A percentile compares a stretch with the other conserved stretches of the same genome.
Conservation (phyloP, 768 basidiomycete species). For the Rhizopogon roseolus region DNA sequence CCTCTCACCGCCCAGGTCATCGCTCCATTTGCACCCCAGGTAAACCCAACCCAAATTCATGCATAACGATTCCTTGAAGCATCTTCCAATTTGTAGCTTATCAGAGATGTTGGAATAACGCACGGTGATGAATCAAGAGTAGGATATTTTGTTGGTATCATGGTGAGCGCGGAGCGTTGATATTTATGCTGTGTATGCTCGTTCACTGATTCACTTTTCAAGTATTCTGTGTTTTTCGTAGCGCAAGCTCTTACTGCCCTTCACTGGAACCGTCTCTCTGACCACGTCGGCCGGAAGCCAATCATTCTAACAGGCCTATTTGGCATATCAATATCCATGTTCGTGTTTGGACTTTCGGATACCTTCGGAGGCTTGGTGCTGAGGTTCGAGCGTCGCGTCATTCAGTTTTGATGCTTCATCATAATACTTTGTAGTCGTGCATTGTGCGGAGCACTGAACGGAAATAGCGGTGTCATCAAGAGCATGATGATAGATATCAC, state of each 20-base stretch:
- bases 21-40: slow-evolving; percentile 59
- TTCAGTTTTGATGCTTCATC: not conserved
- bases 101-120: slow-evolving; percentile 31
- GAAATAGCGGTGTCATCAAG: slow-evolving; percentile 71
- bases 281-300: too few species aligned
- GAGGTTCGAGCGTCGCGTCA: slow-evolving; percentile 21
- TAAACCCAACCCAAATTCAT: slow-evolving; percentile 19
- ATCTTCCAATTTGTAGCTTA: slow-evolving; percentile 26
- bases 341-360: slow-evolving; percentile 35
- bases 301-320: slow-evolving; percentile 1
- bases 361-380: slow-evolving; percentile 50
- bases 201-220: not conserved
- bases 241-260: too few species aligned
- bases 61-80: not conserved
- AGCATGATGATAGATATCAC: slow-evolving; percentile 25
- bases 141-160: slow-evolving; percentile 44
- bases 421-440: not conserved
- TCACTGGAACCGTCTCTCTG: too few species aligned
- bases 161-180: slow-evolving; percentile 28
- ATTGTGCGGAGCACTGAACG: slow-evolving; percentile 49
- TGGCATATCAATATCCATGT: not conserved
- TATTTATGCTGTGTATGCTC: too few species aligned
- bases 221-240: too few species aligned
- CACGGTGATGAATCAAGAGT: slow-evolving; percentile 40
- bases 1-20: slow-evolving; percentile 47